Base-by-base conservation (phyloP, 2,329 filamentous ascomycete genomes). In the Thelonectria rubi region DNA sequence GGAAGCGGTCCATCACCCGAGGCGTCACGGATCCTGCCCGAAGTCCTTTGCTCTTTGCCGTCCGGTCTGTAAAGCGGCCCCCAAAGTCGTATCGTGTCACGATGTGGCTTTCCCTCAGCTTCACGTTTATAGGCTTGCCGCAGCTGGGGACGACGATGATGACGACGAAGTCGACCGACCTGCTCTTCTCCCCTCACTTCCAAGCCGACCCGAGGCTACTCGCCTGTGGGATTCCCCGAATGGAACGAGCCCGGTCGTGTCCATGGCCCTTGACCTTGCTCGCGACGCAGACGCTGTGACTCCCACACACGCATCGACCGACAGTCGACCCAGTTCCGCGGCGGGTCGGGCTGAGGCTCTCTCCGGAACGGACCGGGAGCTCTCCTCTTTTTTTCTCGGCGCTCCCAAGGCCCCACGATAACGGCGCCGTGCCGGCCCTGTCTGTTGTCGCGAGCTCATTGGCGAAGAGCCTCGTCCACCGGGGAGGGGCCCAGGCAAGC, bases 321-420 rank as follows among this genome's bases (percentile, higher is more conserved):
- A 61, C 45, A 24, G 7, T 63, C 45, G 21, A 60, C 53, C 40
- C 10, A 37, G 14, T 10, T 40, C 15, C 24, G 47, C 43, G 45
- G 26, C 26, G 43, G 39, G n/a, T 20, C 8, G 43, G 24, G 24
- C 24, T 40, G 53, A 11, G 21, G 32, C 32, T 34, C 32, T 24
- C 37, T 11, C 53, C 46, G 49, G 56, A 17, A 39, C 50, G 46
- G 57, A 37, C 55, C 62, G 60, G 55, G 39, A 37, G 7, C n/a
- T 4, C 26, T 21, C 30, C 52, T 39, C 45, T 45, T 12, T 48
- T n/a, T 52, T n/a, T 55, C 26, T 34, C 40, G 34, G n/a, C 24
- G 24, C 21, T 26, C n/a, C 7, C 42, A 30, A 18, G 32, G 15
- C 26, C 34, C 26, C 43, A 48, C 50, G 15, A 47, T 7, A 37